Conservation (phyloP, 75 land plant genomes). For the Picea sitchensis region DNA sequence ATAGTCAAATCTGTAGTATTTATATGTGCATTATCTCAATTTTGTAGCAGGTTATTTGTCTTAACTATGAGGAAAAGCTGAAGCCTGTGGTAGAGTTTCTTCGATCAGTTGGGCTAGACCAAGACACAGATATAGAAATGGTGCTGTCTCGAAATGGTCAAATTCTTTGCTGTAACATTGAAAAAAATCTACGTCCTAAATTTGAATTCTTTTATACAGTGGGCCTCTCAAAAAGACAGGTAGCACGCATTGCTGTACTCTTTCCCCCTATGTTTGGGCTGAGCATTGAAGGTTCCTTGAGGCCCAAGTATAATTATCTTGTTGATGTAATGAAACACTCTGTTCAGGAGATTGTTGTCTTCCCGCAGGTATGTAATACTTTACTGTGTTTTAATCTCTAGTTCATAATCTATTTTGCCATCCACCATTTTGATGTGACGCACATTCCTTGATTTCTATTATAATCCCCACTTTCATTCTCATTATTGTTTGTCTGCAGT, state of each 20-base stretch:
- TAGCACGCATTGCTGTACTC: slow-evolving; percentile 23
- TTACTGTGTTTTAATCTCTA: background rate
- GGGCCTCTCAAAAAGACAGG: slow-evolving; percentile 19
- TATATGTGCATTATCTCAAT: too few relatives aligned
- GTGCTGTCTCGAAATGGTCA: slow-evolving; percentile 33
- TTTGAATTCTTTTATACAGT: slow-evolving; percentile 18
- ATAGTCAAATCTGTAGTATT: too few relatives aligned
- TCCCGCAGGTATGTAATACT: slow-evolving; percentile 28
- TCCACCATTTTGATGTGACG: background rate
- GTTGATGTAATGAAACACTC: slow-evolving; percentile 27
- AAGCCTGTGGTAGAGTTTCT: slow-evolving; percentile 38
- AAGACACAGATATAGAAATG: slow-evolving; percentile 29
- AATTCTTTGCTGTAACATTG: slow-evolving; percentile 31
- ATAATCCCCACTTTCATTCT: background rate
- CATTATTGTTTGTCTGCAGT: background rate
- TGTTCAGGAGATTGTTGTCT: slow-evolving; percentile 23
- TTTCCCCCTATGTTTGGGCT: slow-evolving; percentile 39
- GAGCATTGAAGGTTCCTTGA: slow-evolving; percentile 29
- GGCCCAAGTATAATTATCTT: slow-evolving; percentile 25
- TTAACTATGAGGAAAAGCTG: slow-evolving; percentile 16
- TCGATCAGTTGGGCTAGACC: slow-evolving; percentile 22
- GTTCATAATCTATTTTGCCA: background rate
- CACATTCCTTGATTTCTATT: background rate
- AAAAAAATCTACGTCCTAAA: slow-evolving; percentile 36
- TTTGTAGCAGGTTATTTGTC: too few relatives aligned